These are phyloP conservation scores for Musa itinerans DNA, from an alignment of 176 grass and related monocot species.

Conservation along the genomic window DNA sequence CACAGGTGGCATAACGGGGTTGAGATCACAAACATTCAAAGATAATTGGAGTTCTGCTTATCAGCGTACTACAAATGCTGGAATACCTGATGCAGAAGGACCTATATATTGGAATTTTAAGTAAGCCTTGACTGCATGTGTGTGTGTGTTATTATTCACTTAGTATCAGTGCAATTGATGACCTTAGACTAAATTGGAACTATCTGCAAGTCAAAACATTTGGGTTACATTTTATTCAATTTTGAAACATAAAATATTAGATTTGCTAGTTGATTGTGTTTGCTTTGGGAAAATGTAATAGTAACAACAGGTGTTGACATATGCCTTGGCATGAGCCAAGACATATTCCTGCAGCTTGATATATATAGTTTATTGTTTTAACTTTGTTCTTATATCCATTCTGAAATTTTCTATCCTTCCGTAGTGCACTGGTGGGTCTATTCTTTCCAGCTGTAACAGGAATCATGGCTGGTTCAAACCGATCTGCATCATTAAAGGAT, in stretches of 20 bases:
- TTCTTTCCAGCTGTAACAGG: conserved; percentile 99
- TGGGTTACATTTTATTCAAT: not conserved
- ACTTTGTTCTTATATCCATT: not conserved
- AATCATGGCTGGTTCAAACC: conserved; percentile 99
- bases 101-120: conserved; percentile 98
- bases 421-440: conserved; percentile 92
- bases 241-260: not conserved
- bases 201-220: not conserved
- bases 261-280: not conserved
- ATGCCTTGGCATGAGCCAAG: not conserved
- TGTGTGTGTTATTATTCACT: not conserved
- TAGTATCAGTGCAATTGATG: no score
- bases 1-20: conserved; percentile 75
- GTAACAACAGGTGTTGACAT: not conserved
- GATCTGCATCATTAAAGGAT: conserved; percentile 89
- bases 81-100: conserved; percentile 79
- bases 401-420: conserved; percentile 7
- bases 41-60: conserved; percentile 91
- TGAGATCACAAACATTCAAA: conserved; percentile 67
- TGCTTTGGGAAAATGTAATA: not conserved
- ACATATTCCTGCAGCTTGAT: not conserved
- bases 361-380: not conserved
- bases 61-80: conserved; percentile 89
- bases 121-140: conserved; percentile 41
- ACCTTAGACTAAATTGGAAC: not conserved